Base-by-base conservation (phyloP, 768 basidiomycete species). In the Boletellus ananas region DNA sequence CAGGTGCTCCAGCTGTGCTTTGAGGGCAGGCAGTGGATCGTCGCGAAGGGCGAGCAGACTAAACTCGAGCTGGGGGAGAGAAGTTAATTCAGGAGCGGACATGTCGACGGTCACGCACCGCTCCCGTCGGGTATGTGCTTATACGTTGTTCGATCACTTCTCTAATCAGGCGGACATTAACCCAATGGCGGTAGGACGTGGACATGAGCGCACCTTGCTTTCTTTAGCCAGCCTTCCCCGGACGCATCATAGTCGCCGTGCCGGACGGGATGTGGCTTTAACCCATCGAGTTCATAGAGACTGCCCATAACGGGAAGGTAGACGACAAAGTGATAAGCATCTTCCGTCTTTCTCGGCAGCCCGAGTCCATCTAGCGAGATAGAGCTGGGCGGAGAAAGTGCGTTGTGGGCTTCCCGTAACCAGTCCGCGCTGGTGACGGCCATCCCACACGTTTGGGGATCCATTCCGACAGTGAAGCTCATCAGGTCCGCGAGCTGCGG, bases 291-390 rank as follows among this genome's bases (percentile, higher is more conserved):
- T 70, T 99, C 95, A 69, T 94, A 97, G 38, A 99, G 70, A 20
- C 79, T 77, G 17, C 90, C 95, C 68, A 84, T 77, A 37, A 84
- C 72, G 4, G 95, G 95, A 42, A 95, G 72, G 66, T 97, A 99
- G 11, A 95, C 87, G 36, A 98, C 85, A 62, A 98, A 99, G 61
- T 99, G 95, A 68, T 95, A 99, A 12, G 94, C 94, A 60, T 98
- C 96, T 62, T 84, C 83, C 4, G 71, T 70, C 58, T 72, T 82
- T 57, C 74, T 87, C 23, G 79, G 80, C 18, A 87, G 73, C 20
- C 81, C 84, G 20, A 92, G 77, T 17, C 93, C 91, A 60, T 93
- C 90, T 46, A 95, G 72, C 6, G 90, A 90, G 58, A 96, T 89
- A 1, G 90, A 83, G 50, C 80, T 87, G 13, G 94, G 92, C 34